Evolutionary conservation across 2,329 filamentous ascomycete genomes (phyloP).

Genomic region (Phoma sp.): DNA sequence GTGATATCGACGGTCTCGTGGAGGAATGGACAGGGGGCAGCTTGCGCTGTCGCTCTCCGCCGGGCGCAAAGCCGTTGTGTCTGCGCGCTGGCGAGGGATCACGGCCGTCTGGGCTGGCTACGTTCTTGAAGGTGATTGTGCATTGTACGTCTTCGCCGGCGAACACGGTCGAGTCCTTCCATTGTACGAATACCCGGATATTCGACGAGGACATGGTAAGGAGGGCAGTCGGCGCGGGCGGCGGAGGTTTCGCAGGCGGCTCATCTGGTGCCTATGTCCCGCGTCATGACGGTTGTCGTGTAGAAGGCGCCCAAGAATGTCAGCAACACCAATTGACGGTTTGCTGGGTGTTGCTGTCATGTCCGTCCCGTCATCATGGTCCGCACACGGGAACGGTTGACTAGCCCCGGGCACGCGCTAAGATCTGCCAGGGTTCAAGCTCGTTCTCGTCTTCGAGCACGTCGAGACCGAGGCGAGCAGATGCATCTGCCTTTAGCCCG

Average conservation of each 20-base stretch:
- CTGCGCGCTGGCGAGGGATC: conserved; percentile 40
- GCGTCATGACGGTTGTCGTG: conserved; percentile 36
- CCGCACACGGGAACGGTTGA: conserved; percentile 8
- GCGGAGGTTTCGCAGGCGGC: conserved; percentile 32
- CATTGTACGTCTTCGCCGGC: conserved; percentile 95
- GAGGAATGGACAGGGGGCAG: conserved; percentile 47
- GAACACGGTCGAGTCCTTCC: conserved; percentile 93
- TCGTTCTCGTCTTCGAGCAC: not conserved
- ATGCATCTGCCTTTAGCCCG: not conserved
- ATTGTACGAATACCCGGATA: conserved; percentile 94
- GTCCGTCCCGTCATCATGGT: conserved; percentile 15
- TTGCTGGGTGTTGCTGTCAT: conserved; percentile 15
- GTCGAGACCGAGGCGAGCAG: not conserved
- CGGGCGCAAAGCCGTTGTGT: conserved; percentile 45
- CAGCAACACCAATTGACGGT: conserved; percentile 7
- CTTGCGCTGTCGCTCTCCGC: conserved; percentile 48
- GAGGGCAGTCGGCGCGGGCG: conserved; percentile 34
- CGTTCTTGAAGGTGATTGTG: conserved; percentile 94
- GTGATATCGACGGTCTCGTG: conserved; percentile 43
- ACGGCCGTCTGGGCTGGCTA: conserved; percentile 59
- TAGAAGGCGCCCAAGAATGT: conserved; percentile 7
- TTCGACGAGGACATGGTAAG: conserved; percentile 58
- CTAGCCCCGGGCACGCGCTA: conserved; percentile 6
- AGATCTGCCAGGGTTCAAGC: conserved; percentile 15
- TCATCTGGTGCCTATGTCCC: conserved; percentile 39